A percentile compares a stretch with the other conserved stretches of the same genome.
phyloP scores from a whole-genome alignment of 306 rosid genomes.

The Adenanthera pavonina region DNA sequence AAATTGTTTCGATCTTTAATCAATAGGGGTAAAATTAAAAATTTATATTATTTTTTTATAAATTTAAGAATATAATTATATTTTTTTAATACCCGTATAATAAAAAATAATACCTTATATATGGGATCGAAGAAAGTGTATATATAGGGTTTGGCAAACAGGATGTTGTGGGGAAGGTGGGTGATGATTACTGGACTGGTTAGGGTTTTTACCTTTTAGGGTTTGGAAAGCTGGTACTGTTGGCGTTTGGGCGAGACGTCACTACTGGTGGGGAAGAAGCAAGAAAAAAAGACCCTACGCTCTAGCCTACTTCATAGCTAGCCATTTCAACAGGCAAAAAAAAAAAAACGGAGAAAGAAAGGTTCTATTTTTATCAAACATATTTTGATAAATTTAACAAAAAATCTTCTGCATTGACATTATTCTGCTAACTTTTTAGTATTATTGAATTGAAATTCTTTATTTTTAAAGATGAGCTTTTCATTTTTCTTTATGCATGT shows the following conservation, averaged over 20 bases:
- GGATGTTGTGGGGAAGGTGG: background rate
- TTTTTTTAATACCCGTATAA: no score
- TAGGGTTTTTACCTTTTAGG: conserved; percentile 14
- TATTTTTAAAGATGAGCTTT: background rate
- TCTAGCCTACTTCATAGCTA: background rate
- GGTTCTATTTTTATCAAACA: background rate
- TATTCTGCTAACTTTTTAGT: background rate
- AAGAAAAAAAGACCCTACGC: conserved; percentile 21
- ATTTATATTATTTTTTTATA: no score
- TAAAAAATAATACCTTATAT: no score
- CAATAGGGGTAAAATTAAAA: no score
- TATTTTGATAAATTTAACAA: no score
- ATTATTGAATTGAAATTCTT: background rate
- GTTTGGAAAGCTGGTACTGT: conserved; percentile 23
- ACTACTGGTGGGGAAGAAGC: conserved; percentile 23
- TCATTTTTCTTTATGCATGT: background rate
- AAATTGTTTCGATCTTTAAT: no score
- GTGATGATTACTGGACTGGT: conserved; percentile 5
- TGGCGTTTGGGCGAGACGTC: conserved; percentile 52
- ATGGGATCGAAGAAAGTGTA: background rate
- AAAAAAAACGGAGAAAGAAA: no score
- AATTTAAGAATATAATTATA: no score
- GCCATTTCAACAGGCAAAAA: conserved; percentile 24
- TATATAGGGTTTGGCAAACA: background rate
- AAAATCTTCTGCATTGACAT: no score